Evolutionary conservation across 2,329 filamentous ascomycete genomes (phyloP).

Genomic region (Cladosporium colombiae): DNA sequence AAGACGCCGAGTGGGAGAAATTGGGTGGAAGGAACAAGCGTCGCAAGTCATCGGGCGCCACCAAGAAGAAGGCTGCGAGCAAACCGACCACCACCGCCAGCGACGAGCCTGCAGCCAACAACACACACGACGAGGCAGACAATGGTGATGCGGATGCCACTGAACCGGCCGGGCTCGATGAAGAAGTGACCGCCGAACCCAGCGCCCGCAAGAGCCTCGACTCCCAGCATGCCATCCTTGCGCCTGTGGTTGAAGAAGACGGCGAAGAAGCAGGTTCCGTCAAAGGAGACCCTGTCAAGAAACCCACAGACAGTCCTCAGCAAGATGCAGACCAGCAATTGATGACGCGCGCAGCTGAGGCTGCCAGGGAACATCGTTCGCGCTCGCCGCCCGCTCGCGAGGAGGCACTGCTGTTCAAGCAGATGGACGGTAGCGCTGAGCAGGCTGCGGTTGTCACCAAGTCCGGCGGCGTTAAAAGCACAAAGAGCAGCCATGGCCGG

Average conservation of each 20-base stretch:
- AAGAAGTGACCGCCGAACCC: background rate
- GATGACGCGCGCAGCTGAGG: slow-evolving; percentile 29
- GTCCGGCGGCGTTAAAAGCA: slow-evolving; percentile 22
- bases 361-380: slow-evolving; percentile 24
- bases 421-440: slow-evolving; percentile 8
- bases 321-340: slow-evolving; percentile 26
- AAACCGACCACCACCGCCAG: background rate
- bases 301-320: slow-evolving; percentile 25
- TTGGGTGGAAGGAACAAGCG: slow-evolving; percentile 33
- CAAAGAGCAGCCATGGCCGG: slow-evolving; percentile 2
- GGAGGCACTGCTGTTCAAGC: background rate
- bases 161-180: background rate
- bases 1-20: slow-evolving; percentile 27
- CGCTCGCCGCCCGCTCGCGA: background rate
- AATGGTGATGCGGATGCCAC: slow-evolving; percentile 29
- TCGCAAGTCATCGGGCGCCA: slow-evolving; percentile 32
- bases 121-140: background rate
- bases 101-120: background rate
- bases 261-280: slow-evolving; percentile 27
- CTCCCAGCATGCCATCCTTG: slow-evolving; percentile 30
- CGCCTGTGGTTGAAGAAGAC: slow-evolving; percentile 39
- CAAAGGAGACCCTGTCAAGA: slow-evolving; percentile 28
- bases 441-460: slow-evolving; percentile 27
- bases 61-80: slow-evolving; percentile 20
- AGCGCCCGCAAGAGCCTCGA: slow-evolving; percentile 28